Conservation (phyloP, 2,329 filamentous ascomycete species). For the Lecanicillium sp. region DNA sequence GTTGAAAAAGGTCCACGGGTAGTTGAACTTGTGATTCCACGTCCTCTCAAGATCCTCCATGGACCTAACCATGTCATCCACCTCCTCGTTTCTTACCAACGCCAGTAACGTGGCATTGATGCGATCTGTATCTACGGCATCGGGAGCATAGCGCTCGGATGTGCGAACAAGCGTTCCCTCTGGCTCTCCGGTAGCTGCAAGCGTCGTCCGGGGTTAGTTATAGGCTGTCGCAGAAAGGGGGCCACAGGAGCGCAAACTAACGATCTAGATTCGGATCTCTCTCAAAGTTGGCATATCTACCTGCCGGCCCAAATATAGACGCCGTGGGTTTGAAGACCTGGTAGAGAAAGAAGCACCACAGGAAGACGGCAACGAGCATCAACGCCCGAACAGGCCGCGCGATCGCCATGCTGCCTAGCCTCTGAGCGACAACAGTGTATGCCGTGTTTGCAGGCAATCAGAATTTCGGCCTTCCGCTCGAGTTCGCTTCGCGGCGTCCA, state of each 20-base stretch:
- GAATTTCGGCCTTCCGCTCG: too few relatives aligned
- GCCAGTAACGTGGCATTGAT: conserved; percentile 91
- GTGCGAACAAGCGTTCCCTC: conserved; percentile 66
- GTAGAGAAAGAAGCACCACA: conserved; percentile 73
- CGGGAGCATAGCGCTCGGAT: conserved; percentile 67
- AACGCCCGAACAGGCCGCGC: conserved; percentile 78
- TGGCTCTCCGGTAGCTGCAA: conserved; percentile 74
- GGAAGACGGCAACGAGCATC: conserved; percentile 58
- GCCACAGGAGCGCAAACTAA: conserved; percentile 36
- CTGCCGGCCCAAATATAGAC: conserved; percentile 31
- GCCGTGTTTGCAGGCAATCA: too few relatives aligned
- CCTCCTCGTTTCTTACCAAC: conserved; percentile 85
- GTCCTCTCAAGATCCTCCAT: conserved; percentile 90
- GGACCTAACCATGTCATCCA: conserved; percentile 73
- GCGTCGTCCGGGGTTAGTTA: conserved; percentile 11
- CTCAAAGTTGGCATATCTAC: conserved; percentile 49
- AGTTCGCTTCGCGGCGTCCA: too few relatives aligned
- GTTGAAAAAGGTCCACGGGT: conserved; percentile 99
- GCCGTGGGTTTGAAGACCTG: conserved; percentile 58
- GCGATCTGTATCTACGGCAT: conserved; percentile 67
- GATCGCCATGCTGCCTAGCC: conserved; percentile 85
- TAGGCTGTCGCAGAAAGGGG: background rate
- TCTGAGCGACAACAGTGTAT: too few relatives aligned
- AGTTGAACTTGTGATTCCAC: conserved; percentile 99
- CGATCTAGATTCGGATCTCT: conserved; percentile 82